Evolutionary conservation across 2,329 filamentous ascomycete genomes (phyloP), one percentile per base, ranked within the genome.

Genomic region (Exserohilum rostratum): DNA sequence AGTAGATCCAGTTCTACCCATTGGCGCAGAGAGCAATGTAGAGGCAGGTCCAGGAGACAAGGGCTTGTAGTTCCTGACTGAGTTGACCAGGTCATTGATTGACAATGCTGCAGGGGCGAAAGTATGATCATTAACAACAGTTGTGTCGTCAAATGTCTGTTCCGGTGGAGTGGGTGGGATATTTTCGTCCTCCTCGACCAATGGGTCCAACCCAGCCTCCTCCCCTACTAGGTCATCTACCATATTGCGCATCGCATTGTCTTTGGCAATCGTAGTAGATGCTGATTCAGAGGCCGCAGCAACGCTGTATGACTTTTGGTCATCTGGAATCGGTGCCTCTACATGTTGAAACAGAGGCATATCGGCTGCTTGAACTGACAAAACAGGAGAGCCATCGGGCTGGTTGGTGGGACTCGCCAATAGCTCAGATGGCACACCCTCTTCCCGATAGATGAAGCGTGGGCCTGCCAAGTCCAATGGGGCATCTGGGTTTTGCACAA

Each of bases 231-330:
- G 73, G 53, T 82, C 77, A 60, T 86, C 82, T 12, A 87, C 84
- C 84, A 86, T 86, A 9, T 78, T 78, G 57, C 78, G 79, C 75
- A 85, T 81, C 20, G 80, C 79, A n/a, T 74, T 76, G 52, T 83
- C 81, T 46, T 75, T 75, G 7, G 74, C 70, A 17, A 74, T 42
- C 13, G 66, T 68, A 43, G 77, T 75, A 5, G 80, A 81, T 17
- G 80, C 78, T n/a, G 81, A 78, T 50, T 82, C 80, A 3, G 80
- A 82, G 15, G 62, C 66, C 11, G 72, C 73, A 30, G 67, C 66
- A 44, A 74, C 66, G 34, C 69, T 70, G 38, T 67, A 59, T 7
- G 71, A 69, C 44, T 69, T 71, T 53, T 76, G 72, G 43, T 75
- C 72, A 27, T 76, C 74, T 5, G 71, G 50, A 20, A 72, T 57